phyloP scores from a whole-genome alignment of 163 green algal genomes.

The Scenedesmus sp. region DNA sequence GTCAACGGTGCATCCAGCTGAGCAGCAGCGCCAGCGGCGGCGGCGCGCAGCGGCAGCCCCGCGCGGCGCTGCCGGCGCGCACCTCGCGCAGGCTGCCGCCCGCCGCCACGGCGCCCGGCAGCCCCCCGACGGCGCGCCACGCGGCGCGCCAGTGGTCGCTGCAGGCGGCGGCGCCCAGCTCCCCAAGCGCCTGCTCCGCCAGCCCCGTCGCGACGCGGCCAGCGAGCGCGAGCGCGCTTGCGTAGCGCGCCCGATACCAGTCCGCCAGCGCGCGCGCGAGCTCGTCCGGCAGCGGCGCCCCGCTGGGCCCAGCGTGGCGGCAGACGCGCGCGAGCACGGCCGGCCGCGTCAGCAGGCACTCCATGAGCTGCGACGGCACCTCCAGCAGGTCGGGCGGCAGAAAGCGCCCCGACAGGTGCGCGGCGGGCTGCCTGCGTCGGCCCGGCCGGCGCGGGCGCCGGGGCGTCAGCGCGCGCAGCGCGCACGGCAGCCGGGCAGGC shows the following conservation, averaged over 20 bases:
- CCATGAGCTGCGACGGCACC: conserved; percentile 53
- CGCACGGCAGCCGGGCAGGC: too few relatives aligned
- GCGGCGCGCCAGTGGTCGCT: conserved; percentile 24
- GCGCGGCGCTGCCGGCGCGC: not conserved
- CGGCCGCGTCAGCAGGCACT: conserved; percentile 46
- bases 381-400: conserved; percentile 51
- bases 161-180: not conserved
- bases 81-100: conserved; percentile 17
- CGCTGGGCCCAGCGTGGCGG: not conserved
- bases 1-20: too few relatives aligned
- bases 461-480: too few relatives aligned
- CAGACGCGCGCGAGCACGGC: conserved; percentile 43
- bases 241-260: conserved; percentile 19
- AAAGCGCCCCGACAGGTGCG: conserved; percentile 53
- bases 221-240: not conserved
- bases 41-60: not conserved
- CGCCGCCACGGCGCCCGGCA: conserved; percentile 1
- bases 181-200: conserved; percentile 36
- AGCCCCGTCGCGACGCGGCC: conserved; percentile 34
- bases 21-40: not conserved
- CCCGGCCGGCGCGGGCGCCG: too few relatives aligned
- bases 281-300: not conserved
- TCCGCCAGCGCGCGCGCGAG: conserved; percentile 8
- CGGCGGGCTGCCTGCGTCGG: conserved; percentile 25
- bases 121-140: conserved; percentile 16